Evolutionary conservation across 805 yeast genomes (phyloP), one percentile per base, ranked within the genome.

Genomic region (Dipodascus albidus): DNA sequence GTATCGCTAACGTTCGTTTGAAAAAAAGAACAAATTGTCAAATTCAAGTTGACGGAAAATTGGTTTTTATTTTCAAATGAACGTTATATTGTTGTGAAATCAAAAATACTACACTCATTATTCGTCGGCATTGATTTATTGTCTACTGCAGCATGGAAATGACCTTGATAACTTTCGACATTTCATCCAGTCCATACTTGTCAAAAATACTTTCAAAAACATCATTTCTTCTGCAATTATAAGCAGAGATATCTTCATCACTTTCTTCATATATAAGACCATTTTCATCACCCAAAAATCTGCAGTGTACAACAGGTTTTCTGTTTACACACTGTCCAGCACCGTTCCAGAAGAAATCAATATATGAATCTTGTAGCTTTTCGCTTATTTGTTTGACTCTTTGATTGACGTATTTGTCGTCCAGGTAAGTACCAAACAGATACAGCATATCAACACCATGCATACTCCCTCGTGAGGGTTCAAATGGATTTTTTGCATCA

Each of bases 401-500:
- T 6, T 48, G 50, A 15, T 55, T 56, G 4, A 19, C 6, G 20
- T 9, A 15, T 9, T 31, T 9, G 20, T n/a, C 23, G 9, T 61
- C 52, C 35, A 53, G 53, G 55, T 63, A 67, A 17, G 64, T 62
- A 49, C 59, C 58, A 38, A 67, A 57, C 49, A 63, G 51, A 54
- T 61, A 67, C 22, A 66, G 55, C 6, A 67, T 63, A 52, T 67
- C 71, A 4, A 67, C 71, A 59, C 66, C 66, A 49, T 67, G 71
- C 51, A 64, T 62, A 33, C 65, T 65, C 21, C 66, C 67, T 17
- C 60, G 50, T 1, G 53, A 23, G 0, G 63, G 58, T 17, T 53
- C 54, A 23, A 58, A 55, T 2, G 71, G 70, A 48, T 67, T 67
- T 6, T 57, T 53, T 19, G 62, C 63, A 50, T 67, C 70, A 50